These are phyloP conservation scores for Pachysolen tannophilus DNA, from an alignment of 805 yeast genomes.

Conservation along the genomic window DNA sequence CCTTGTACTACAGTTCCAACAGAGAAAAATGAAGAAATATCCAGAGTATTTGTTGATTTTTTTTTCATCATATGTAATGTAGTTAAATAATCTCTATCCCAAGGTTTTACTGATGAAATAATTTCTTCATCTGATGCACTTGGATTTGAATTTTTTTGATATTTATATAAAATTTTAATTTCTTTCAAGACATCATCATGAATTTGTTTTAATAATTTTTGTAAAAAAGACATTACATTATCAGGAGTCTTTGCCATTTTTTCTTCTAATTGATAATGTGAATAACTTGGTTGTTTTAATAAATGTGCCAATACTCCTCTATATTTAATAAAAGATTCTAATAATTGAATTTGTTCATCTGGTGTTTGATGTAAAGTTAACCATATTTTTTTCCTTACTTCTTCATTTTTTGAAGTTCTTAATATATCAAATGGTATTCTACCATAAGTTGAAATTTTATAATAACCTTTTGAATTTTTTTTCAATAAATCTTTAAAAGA, in stretches of 20 bases:
- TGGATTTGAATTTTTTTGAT: conserved; percentile 16
- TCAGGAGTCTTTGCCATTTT: conserved; percentile 84
- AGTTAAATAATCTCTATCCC: conserved; percentile 78
- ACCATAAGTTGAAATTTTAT: conserved; percentile 52
- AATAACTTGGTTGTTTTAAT: conserved; percentile 62
- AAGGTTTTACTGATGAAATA: conserved; percentile 54
- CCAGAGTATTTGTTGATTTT: conserved; percentile 30
- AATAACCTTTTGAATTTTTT: conserved; percentile 28
- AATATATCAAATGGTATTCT: conserved; percentile 59
- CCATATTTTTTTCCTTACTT: conserved; percentile 67
- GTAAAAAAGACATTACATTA: conserved; percentile 64
- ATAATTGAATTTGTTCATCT: conserved; percentile 46
- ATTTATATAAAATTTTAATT: conserved; percentile 36
- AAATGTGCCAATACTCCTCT: conserved; percentile 66
- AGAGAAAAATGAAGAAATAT: conserved; percentile 67
- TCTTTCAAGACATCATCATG: conserved; percentile 53
- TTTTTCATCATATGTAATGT: conserved; percentile 21
- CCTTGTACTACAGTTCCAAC: conserved; percentile 85
- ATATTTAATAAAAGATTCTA: conserved; percentile 52
- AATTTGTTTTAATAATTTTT: conserved; percentile 44
- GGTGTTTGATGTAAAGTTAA: conserved; percentile 60
- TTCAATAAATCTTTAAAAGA: conserved; percentile 18
- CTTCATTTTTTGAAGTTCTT: conserved; percentile 45
- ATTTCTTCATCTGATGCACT: conserved; percentile 29
- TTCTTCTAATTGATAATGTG: conserved; percentile 76